Evolutionary conservation across 176 grass and related monocot genomes (phyloP), one percentile per base, ranked within the genome.

Genomic region (Zea luxurians): DNA sequence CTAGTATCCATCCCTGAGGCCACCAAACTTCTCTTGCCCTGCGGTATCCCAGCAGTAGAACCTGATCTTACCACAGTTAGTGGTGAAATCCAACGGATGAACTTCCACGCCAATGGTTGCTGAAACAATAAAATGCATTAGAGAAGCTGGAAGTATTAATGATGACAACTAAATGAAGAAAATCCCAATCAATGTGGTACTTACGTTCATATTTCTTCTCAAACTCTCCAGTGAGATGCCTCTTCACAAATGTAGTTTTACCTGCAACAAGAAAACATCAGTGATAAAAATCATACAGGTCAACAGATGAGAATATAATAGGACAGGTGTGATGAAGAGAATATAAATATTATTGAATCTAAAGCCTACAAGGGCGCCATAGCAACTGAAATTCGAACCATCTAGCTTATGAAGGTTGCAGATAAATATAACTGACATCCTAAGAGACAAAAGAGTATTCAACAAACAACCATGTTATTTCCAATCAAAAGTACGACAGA

Each of bases 21-120:
- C 93, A 58, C 93, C 90, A 46, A 96, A 96, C 70, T 92, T 96
- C 60, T 96, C 93, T 78, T 96, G 93, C 5, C 93, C 90, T 76
- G 90, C 90, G 52, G 93, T 96, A 17, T 96, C 93, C 93, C 93
- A 96, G 68, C 93, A 96, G 54, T 96, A 96, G 86, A 96, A 92
- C 4, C 90, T 74, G 72, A 96, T 90, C 73, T 96, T 92, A 72
- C 93, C 93, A 57, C 90, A 96, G 73, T 96, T 96, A 0, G 93
- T 96, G 87, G 82, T 88, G 60, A 96, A 96, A 79, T 96, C 93
- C 74, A 96, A 80, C 0, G 90, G 93, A 18, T 96, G 93, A 48
- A 96, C 93, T 83, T 96, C 93, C 42, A 96, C 93, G 75, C 93
- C 93, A 76, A 96, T 92, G 8, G 93, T 96, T 13, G 93, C 93